phyloP scores from a whole-genome alignment of 768 basidiomycete genomes.

The Rhodotorula taiwanensis region DNA sequence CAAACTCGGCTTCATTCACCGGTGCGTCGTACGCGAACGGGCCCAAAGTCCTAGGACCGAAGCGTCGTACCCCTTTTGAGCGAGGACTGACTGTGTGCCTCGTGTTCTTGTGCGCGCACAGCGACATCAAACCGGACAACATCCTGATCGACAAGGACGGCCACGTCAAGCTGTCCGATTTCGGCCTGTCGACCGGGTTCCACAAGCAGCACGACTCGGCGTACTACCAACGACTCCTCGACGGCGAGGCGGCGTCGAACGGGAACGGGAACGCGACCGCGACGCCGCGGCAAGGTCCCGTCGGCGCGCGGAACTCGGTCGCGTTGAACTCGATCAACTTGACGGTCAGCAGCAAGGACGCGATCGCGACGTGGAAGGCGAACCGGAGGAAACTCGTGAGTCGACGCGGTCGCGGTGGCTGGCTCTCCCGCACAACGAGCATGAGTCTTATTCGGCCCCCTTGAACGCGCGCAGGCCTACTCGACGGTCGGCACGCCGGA shows the following conservation, averaged over 20 bases:
- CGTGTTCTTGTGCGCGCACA: constrained; percentile 42
- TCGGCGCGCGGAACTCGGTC: constrained; percentile 75
- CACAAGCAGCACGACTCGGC: constrained; percentile 94
- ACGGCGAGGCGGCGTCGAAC: constrained; percentile 50
- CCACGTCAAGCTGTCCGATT: constrained; percentile 96
- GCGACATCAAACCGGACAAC: constrained; percentile 99
- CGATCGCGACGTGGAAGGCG: constrained; percentile 96
- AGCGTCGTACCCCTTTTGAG: too few species aligned
- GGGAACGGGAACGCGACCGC: constrained; percentile 25
- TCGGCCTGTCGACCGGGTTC: constrained; percentile 97
- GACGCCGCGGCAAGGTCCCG: neutral
- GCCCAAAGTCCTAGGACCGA: too few species aligned
- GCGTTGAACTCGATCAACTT: constrained; percentile 96
- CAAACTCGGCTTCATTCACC: constrained; percentile 92
- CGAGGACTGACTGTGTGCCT: too few species aligned
- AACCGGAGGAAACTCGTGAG: constrained; percentile 86
- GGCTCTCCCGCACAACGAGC: neutral
- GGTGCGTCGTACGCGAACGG: constrained; percentile 57
- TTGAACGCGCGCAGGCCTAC: constrained; percentile 60
- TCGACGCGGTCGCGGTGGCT: too few species aligned
- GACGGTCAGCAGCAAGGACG: constrained; percentile 77
- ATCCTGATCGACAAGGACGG: constrained; percentile 96
- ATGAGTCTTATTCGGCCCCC: constrained; percentile 1
- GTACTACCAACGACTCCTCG: constrained; percentile 85
- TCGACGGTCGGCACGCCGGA: constrained; percentile 97